phyloP scores from a whole-genome alignment of 106 monocot genomes.

The Dactylorhiza incarnata region DNA sequence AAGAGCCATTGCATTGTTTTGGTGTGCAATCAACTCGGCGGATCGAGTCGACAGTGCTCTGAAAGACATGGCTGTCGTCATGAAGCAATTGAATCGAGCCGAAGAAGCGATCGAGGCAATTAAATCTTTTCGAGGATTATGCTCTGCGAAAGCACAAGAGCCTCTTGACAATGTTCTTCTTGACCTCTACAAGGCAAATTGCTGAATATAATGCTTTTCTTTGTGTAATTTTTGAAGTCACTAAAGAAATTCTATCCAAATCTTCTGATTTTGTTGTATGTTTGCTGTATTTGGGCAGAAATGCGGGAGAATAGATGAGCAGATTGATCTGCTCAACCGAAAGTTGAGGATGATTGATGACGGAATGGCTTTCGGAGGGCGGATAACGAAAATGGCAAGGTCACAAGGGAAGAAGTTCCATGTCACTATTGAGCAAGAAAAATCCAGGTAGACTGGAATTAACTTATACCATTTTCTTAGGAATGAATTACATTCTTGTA shows the following conservation, averaged over 20 bases:
- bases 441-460: constrained; percentile 35
- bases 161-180: constrained; percentile 92
- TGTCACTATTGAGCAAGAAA: constrained; percentile 89
- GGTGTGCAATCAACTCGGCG: constrained; percentile 88
- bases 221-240: background rate
- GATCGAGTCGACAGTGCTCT: constrained; percentile 89
- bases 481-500: background rate
- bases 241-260: too few species aligned
- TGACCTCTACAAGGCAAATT: constrained; percentile 81
- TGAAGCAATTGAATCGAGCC: constrained; percentile 95
- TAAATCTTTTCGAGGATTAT: constrained; percentile 64
- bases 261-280: background rate
- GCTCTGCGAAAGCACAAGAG: constrained; percentile 86
- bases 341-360: constrained; percentile 68
- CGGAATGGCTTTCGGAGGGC: constrained; percentile 83
- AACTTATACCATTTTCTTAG: constrained; percentile 17
- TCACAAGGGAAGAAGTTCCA: constrained; percentile 95
- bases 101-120: constrained; percentile 97
- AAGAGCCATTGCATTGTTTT: constrained; percentile 77
- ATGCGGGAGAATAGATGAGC: constrained; percentile 87
- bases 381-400: constrained; percentile 78
- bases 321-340: constrained; percentile 62
- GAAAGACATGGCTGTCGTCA: constrained; percentile 97
- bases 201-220: background rate
- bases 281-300: constrained; percentile 32